Evolutionary conservation across 441 rosid genomes (phyloP).

Genomic region (Syzygium syzygioides): DNA sequence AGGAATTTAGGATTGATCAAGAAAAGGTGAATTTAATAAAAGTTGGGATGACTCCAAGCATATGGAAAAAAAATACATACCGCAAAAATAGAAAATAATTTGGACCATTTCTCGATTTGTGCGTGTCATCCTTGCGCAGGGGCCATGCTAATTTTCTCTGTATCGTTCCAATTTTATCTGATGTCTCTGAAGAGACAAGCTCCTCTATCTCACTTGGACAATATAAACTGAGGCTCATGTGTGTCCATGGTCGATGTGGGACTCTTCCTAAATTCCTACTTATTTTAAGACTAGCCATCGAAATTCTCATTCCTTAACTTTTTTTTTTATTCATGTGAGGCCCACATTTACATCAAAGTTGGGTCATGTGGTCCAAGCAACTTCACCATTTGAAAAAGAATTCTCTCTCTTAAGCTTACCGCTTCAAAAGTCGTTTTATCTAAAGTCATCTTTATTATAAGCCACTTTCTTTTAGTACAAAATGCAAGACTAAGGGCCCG

Average conservation of each 20-base stretch:
- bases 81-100: conserved; percentile 1
- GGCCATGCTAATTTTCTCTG: conserved; percentile 54
- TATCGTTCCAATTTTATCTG: conserved; percentile 68
- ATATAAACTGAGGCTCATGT: neutral
- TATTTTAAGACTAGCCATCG: neutral
- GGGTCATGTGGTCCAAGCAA: neutral
- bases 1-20: neutral
- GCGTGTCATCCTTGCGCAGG: conserved; percentile 44
- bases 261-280: neutral
- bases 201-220: fast-evolving
- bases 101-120: conserved; percentile 32
- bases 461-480: neutral
- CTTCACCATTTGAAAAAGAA: no score
- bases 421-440: neutral
- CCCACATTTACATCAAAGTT: neutral
- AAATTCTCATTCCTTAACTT: fast-evolving
- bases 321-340: neutral
- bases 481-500: neutral
- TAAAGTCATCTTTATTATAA: neutral
- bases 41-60: neutral
- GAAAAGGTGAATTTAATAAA: neutral
- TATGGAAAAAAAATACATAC: no score
- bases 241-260: fast-evolving
- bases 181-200: conserved; percentile 25
- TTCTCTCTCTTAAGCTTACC: neutral